Base-by-base conservation (phyloP, 1,284 basidiomycete genomes). In the Hortiboletus rubellus region DNA sequence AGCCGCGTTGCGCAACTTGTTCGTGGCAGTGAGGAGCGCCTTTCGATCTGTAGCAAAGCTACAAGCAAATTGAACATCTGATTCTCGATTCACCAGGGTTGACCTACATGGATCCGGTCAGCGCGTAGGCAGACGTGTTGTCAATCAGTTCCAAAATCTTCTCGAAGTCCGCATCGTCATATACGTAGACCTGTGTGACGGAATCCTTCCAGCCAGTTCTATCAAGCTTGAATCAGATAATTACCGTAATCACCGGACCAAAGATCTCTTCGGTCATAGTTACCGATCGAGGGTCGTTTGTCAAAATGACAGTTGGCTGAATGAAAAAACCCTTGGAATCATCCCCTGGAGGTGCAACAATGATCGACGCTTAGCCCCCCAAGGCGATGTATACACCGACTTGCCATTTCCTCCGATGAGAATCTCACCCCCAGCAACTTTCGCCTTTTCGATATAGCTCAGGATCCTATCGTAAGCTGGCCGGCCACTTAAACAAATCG, bases 261-360 rank as follows among this genome's bases (percentile, higher is more conserved):
- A 99, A 98, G 69, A 99, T 92, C 77, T 99, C 96, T 67, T 98
- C 93, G 34, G 84, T 85, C 86, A 99, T 94, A 11, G 96, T 97
- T 51, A 97, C 78, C 7, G 89, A 92, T 66, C 86, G 85, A 51
- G 96, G 95, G 74, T 99, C 93, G 74, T 92, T 92, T 67, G 91
- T 97, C 63, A 94, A 78, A 69, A 99, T 96, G 58, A 98, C 86
- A 15, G 97, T 99, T 6, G 96, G 96, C 74, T 96, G 85, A 64
- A 99, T 80, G 72, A 89, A 99, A 83, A 87, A 99, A 24, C 96
- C 96, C 72, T 86, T 92, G 34, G 94, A 94, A 73, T 93, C 89
- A 72, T 98, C 93, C 56, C 80, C 90, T 67, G 36, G 59, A 31
- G 5, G 15, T 22, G 33, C 12, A 40, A 30, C 14, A 17, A 46